phyloP scores from a whole-genome alignment of 371 early-diverging fungal species.

The Saksenaea vasiformis region DNA sequence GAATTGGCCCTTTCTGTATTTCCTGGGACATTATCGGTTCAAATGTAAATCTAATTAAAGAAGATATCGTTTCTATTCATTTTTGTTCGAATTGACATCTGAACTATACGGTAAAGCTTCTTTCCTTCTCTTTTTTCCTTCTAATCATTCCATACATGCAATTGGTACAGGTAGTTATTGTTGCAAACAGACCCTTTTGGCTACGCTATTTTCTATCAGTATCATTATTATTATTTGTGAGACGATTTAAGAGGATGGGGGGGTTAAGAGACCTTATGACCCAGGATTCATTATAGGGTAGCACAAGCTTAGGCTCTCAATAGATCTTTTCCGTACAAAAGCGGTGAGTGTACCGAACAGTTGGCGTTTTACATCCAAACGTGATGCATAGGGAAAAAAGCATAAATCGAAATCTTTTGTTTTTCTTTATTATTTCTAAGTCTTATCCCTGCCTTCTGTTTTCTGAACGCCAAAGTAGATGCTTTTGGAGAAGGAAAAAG shows the following conservation, averaged over 20 bases:
- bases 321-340: not conserved
- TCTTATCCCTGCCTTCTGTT: not conserved
- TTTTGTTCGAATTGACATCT: not conserved
- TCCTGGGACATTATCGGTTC: not conserved
- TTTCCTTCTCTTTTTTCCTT: not conserved
- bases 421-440: not conserved
- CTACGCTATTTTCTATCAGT: constrained; percentile 6
- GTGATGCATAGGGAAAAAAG: not conserved
- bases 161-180: not conserved
- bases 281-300: constrained; percentile 6
- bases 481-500: not conserved
- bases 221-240: constrained; percentile 3
- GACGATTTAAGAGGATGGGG: constrained; percentile 7
- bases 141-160: constrained; percentile 2
- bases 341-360: not conserved
- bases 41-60: not conserved
- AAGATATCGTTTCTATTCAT: not conserved
- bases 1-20: not conserved
- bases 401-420: too few species aligned
- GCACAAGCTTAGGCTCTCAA: not conserved
- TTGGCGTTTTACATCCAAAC: not conserved
- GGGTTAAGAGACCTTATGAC: not conserved
- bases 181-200: not conserved
- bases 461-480: not conserved
- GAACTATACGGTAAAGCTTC: not conserved